Evolutionary conservation across 805 yeast species (phyloP), one percentile per base, ranked within the genome.

Genomic region (Candida qinlingensis): DNA sequence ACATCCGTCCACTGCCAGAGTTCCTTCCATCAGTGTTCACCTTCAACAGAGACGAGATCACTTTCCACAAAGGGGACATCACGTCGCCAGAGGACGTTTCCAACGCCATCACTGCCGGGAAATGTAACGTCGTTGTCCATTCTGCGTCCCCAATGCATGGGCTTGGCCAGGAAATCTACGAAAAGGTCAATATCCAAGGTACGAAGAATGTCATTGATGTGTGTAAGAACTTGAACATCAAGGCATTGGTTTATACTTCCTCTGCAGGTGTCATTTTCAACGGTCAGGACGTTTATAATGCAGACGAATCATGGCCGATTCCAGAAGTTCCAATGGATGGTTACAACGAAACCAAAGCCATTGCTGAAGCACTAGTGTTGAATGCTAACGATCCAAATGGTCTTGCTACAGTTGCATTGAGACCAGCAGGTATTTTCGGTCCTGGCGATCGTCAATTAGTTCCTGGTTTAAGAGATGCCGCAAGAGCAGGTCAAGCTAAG

Each of bases 381-480:
- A 70, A 77, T 25, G 87, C 96, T 13, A 87, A 89, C 65, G 77
- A 78, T 42, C 65, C 69, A 1, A 70, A 73, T 11, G 73, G 72
- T 2, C 77, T 91, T 54, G 69, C 76, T 43, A 94, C 99, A 0
- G 85, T 87, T 36, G 94, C 97, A 2, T 68, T 94, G 43, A 79
- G 99, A 54, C 99, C 99, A 1, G 97, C 99, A 1, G 99, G 99
- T 37, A 90, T 94, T 42, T 94, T 94, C 71, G 99, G 99, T 5
- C 99, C 98, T 6, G 98, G 99, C 40, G 99, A 94, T 66, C 80
- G 99, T 52, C 99, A 94, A 66, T 71, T 94, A 61, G 94, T 94
- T 41, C 99, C 99, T 10, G 96, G 96, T 4, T 73, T 94, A 50
- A 80, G 96, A 62, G 76, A 76, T 12, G 96, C 88, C 40, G 90